These are phyloP conservation scores for Hymenochaete sp. DNA, from an alignment of 1,284 basidiomycete species.

Conservation along the genomic window DNA sequence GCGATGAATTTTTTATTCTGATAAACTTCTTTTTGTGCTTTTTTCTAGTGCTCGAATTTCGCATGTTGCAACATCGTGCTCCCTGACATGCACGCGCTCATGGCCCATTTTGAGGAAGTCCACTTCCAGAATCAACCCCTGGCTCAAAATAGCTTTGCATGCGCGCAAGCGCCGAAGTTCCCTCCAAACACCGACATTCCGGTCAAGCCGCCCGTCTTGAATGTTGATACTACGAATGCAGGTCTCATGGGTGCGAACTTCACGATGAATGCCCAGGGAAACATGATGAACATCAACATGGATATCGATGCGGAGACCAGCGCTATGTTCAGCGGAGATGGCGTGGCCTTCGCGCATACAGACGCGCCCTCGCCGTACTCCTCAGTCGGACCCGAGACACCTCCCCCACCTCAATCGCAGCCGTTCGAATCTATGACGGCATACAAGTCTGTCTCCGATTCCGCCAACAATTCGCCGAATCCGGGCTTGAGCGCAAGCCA, in stretches of 20 bases:
- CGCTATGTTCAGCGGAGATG: not conserved
- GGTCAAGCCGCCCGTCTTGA: too few relatives aligned
- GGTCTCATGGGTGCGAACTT: not conserved
- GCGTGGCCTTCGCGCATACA: not conserved
- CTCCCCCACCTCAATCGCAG: not conserved
- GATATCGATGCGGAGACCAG: not conserved
- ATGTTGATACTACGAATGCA: too few relatives aligned
- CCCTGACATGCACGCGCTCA: slow-evolving; percentile 56
- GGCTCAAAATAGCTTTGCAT: not conserved
- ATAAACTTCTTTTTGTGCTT: too few relatives aligned
- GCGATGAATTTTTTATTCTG: too few relatives aligned
- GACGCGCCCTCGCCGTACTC: slow-evolving; percentile 11
- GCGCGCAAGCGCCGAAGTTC: not conserved
- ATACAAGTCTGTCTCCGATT: not conserved
- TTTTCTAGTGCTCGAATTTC: slow-evolving; percentile 49
- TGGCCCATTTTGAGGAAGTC: slow-evolving; percentile 58
- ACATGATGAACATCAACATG: not conserved
- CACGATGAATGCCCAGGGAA: not conserved
- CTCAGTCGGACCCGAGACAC: slow-evolving; percentile 9
- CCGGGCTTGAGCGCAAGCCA: too few relatives aligned
- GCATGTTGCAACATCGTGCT: slow-evolving; percentile 54
- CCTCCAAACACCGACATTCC: not conserved
- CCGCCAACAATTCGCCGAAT: not conserved
- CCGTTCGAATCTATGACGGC: not conserved
- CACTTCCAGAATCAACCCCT: slow-evolving; percentile 32